phyloP scores from a whole-genome alignment of 208 protist genomes.

The Hexamita inflata region DNA sequence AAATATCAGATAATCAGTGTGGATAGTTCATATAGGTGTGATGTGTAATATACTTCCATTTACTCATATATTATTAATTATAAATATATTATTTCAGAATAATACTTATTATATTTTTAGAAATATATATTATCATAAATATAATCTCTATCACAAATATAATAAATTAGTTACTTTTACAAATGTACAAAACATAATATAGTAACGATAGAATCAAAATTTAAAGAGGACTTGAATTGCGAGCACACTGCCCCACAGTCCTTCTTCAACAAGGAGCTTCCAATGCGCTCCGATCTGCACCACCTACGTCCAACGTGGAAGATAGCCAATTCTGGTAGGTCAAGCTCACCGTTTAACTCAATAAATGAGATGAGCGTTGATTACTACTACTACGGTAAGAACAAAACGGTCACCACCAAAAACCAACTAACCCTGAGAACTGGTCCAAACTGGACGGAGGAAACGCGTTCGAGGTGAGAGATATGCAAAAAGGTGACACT shows the following conservation, averaged over 20 bases:
- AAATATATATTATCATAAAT: too few species aligned
- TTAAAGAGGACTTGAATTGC: too few species aligned
- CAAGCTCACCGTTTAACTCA: neutral
- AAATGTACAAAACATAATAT: too few species aligned
- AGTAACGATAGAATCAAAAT: too few species aligned
- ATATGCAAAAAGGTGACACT: neutral
- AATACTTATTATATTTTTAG: too few species aligned
- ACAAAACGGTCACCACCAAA: neutral
- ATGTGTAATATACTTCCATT: too few species aligned
- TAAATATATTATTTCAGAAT: too few species aligned
- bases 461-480: neutral
- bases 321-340: neutral
- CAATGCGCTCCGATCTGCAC: neutral
- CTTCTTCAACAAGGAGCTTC: neutral
- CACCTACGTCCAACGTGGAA: neutral
- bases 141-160: too few species aligned
- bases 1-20: too few species aligned
- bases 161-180: too few species aligned
- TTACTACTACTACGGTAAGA: neutral
- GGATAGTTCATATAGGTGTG: too few species aligned
- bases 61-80: too few species aligned
- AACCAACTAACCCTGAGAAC: neutral
- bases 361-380: neutral
- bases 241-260: neutral
- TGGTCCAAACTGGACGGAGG: neutral